These are phyloP conservation scores for Globisporangium yorkense DNA, from an alignment of 352 stramenopile species.

Conservation along the genomic window DNA sequence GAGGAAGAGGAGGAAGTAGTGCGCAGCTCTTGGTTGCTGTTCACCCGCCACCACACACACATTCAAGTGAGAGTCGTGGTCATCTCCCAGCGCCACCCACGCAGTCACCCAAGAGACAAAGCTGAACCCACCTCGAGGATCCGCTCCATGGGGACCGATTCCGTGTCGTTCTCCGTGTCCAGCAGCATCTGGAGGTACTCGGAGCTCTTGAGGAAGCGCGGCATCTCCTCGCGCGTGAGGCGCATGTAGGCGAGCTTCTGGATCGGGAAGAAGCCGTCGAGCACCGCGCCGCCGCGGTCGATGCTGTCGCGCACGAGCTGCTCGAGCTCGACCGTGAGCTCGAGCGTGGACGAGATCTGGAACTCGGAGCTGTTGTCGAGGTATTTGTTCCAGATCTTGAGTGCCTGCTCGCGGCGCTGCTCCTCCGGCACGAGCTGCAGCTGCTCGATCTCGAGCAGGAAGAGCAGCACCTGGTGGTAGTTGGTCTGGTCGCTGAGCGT, in stretches of 20 bases:
- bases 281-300: slow-evolving; percentile 31
- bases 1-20: slow-evolving; percentile 85
- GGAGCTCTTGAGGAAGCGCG: slow-evolving; percentile 75
- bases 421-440: slow-evolving; percentile 61
- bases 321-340: slow-evolving; percentile 72
- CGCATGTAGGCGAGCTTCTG: slow-evolving; percentile 85
- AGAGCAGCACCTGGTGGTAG: slow-evolving; percentile 83
- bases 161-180: slow-evolving; percentile 68
- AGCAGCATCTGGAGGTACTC: slow-evolving; percentile 85
- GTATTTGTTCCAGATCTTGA: slow-evolving; percentile 87
- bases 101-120: background rate
- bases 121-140: slow-evolving; percentile 42
- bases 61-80: too few relatives aligned
- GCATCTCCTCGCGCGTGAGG: slow-evolving; percentile 75
- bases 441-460: slow-evolving; percentile 80
- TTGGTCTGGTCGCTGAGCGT: slow-evolving; percentile 29
- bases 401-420: slow-evolving; percentile 61
- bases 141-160: slow-evolving; percentile 73
- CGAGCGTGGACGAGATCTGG: slow-evolving; percentile 73
- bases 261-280: slow-evolving; percentile 78
- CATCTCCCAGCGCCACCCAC: background rate
- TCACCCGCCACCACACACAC: background rate
- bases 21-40: slow-evolving; percentile 63
- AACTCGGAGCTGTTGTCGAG: slow-evolving; percentile 78
- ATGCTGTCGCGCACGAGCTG: slow-evolving; percentile 73